phyloP scores from a whole-genome alignment of 2,329 filamentous ascomycete species.

The Cercospora sojina region DNA sequence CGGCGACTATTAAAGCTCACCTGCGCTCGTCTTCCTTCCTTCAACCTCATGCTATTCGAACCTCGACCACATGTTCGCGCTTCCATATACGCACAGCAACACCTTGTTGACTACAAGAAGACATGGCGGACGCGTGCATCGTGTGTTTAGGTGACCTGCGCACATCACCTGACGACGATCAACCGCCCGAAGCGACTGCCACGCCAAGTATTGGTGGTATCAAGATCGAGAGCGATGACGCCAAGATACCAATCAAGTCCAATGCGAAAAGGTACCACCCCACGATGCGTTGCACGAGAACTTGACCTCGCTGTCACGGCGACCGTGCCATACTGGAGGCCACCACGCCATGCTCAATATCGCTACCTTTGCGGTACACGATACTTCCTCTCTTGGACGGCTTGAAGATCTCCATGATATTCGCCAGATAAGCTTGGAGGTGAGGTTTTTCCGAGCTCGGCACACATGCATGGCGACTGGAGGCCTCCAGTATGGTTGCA shows the following conservation, averaged over 20 bases:
- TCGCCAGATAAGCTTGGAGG: conserved; percentile 44
- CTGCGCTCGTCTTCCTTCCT: conserved; percentile 16
- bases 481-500: conserved; percentile 34
- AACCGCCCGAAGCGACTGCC: conserved; percentile 39
- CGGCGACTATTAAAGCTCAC: conserved; percentile 2
- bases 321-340: conserved; percentile 35
- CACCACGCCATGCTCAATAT: conserved; percentile 23
- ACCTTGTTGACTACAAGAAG: conserved; percentile 16
- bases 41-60: conserved; percentile 16
- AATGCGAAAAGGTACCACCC: conserved; percentile 38
- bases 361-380: conserved; percentile 30
- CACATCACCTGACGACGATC: conserved; percentile 54
- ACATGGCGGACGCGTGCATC: conserved; percentile 68
- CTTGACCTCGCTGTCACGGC: conserved; percentile 23
- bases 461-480: conserved; percentile 32
- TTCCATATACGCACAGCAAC: conserved; percentile 14
- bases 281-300: conserved; percentile 28
- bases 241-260: conserved; percentile 29
- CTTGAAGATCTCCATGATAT: conserved; percentile 40
- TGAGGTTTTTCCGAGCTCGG: conserved; percentile 38
- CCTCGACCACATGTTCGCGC: conserved; percentile 22
- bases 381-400: conserved; percentile 42
- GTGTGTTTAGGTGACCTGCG: conserved; percentile 70
- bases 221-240: conserved; percentile 26
- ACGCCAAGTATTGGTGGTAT: conserved; percentile 25